Conservation (phyloP, 805 yeast species). For the Wickerhamia fluorescens region DNA sequence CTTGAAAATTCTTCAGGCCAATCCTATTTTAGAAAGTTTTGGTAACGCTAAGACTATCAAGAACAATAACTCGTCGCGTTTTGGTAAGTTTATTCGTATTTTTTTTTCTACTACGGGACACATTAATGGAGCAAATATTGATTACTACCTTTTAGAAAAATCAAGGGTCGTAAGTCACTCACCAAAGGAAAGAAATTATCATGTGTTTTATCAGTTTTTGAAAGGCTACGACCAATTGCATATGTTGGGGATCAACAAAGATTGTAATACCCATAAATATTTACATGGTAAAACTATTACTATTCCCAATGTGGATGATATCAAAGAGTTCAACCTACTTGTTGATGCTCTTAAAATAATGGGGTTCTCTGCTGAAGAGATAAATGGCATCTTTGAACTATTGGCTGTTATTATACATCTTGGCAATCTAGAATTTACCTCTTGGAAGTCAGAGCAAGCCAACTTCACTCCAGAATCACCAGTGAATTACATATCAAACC, state of each 20-base stretch:
- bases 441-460: constrained; percentile 73
- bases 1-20: constrained; percentile 81
- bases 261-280: constrained; percentile 44
- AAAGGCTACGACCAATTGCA: constrained; percentile 54
- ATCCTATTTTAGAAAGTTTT: constrained; percentile 91
- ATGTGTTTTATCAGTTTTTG: constrained; percentile 82
- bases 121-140: constrained; percentile 85
- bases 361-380: constrained; percentile 56
- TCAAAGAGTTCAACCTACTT: constrained; percentile 56
- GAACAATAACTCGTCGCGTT: constrained; percentile 91
- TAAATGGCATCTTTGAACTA: constrained; percentile 51
- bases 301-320: constrained; percentile 74
- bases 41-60: constrained; percentile 96
- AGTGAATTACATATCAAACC: constrained; percentile 44
- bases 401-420: constrained; percentile 75
- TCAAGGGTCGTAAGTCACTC: constrained; percentile 83
- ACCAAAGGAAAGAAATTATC: constrained; percentile 79
- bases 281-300: constrained; percentile 46
- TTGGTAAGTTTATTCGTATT: constrained; percentile 91
- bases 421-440: constrained; percentile 74
- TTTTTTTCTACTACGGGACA: constrained; percentile 58
- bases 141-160: constrained; percentile 90
- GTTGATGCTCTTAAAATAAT: constrained; percentile 63
- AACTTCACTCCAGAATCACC: constrained; percentile 45
- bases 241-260: constrained; percentile 36